Base-by-base conservation (phyloP, 805 yeast genomes). In the Blastobotrys chiropterorum region DNA sequence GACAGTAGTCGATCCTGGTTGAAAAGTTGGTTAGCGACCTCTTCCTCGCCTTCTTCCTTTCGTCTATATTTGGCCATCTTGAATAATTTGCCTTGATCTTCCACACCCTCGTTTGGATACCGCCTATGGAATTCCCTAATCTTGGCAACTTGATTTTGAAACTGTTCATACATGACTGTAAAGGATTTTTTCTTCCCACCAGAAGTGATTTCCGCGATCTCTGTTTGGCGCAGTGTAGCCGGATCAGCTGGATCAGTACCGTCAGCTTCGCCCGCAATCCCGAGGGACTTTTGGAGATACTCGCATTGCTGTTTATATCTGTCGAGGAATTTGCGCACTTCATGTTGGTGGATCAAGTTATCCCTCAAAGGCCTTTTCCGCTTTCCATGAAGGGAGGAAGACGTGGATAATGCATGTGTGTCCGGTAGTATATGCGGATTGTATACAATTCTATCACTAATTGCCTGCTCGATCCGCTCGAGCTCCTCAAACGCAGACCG, bases 391-490 rank as follows among this genome's bases (percentile, higher is more conserved):
- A 66, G 15, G 63, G 65, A 53, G 63, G 56, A 68, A 59, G 49
- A 60, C 49, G 55, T 47, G 13, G 58, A 59, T 11, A 52, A 53
- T 5, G 50, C 31, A 8, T 46, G 51, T 0, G 65, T 64, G 3
- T 62, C 64, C 2, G 73, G 75, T 40, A 78, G 73, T 1, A 86
- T 53, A 15, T 69, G 72, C 0, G 92, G 90, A 60, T 86, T 84
- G 42, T 61, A 71, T 2, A 43, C 39, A 2, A 89, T 68, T 49
- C 97, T 70, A 46, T 75, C 76, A 0, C 84, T 67, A 0, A 89
- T 73, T 0, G 88, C 88, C 26, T 68, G 60, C 60, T 90, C 95
- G 2, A 92, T 75, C 2, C 79, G 68, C 56, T 90, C 95, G 16
- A 86, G 65, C 62, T 86, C 94, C 60, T 68, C 72, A 15, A 59